Evolutionary conservation across 2,329 filamentous ascomycete genomes (phyloP), one percentile per base, ranked within the genome.

Genomic region (Eutypa lata): DNA sequence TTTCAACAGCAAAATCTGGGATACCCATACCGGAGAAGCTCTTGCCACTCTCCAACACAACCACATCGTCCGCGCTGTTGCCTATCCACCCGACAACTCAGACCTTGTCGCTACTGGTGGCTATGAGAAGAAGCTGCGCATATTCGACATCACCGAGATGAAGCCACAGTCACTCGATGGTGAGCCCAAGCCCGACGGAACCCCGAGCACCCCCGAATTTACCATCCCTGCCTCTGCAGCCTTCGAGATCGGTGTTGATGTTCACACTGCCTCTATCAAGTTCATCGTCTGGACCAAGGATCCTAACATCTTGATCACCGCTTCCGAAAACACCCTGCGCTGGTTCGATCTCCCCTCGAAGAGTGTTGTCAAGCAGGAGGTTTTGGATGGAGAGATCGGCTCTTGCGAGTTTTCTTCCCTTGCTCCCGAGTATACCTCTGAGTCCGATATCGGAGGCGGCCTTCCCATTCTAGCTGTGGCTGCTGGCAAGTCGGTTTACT

Each of bases 261-360:
- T 89, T 13, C 94, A 99, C 69, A 86, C 82, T 16, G 89, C 89
- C 46, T 90, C 89, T 31, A 97, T 99, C 79, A 97, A 97, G 72
- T 92, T 91, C 53, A 95, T 99, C 56, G 89, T 96, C 56, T 99
- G 94, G 94, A 90, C 91, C 49, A 83, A 85, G 54, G 89, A 96
- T 65, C 88, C 89, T 48, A 96, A 94, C 64, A 85, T 93, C 57
- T 78, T 99, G 53, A 89, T 96, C 48, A 99, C 94, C 0, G 92
- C 93, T 2, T 89, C 91, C 1, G 93, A 97, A 68, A 95, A 94
- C 68, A 91, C 88, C 46, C 82, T 99, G 24, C 86, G 94, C 53
- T 99, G 94, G 94, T 96, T 94, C 77, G 91, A 99, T 69, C 76
- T 97, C 47, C 86, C 90, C 22, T 85, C 84, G 49, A 86, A 88